Conservation (phyloP, 805 yeast species). For the Nematodospora valgi region DNA sequence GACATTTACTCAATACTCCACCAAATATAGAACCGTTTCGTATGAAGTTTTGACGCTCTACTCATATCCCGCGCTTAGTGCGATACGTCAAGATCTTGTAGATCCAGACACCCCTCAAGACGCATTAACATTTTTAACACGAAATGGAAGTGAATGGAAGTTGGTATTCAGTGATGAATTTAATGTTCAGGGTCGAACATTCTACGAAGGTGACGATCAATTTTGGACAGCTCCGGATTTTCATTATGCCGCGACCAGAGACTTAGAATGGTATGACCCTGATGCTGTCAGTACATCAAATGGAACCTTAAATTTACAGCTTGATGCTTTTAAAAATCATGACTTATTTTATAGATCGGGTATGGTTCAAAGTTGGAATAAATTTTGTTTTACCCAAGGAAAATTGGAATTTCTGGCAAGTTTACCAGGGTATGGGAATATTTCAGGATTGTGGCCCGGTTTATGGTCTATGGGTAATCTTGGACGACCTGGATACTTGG, state of each 20-base stretch:
- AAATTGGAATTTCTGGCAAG: constrained; percentile 69
- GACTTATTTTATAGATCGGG: constrained; percentile 81
- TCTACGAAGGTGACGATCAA: constrained; percentile 88
- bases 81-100: constrained; percentile 56
- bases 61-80: constrained; percentile 51
- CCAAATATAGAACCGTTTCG: constrained; percentile 15
- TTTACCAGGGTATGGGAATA: constrained; percentile 74
- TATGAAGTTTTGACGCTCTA: constrained; percentile 44
- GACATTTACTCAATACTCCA: constrained; percentile 65
- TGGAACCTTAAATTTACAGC: constrained; percentile 63
- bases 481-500: constrained; percentile 86
- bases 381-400: constrained; percentile 86
- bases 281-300: constrained; percentile 78
- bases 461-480: constrained; percentile 91
- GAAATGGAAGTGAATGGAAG: constrained; percentile 64
- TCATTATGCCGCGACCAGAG: constrained; percentile 82
- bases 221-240: constrained; percentile 84
- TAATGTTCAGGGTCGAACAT: constrained; percentile 84
- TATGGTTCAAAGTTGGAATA: constrained; percentile 91
- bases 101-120: constrained; percentile 69
- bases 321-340: constrained; percentile 85
- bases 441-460: constrained; percentile 95
- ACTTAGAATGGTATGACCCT: constrained; percentile 94
- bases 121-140: constrained; percentile 48
- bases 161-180: constrained; percentile 91